Conservation (phyloP, 78 protist genomes). For the Dictyostelium citrinum region DNA sequence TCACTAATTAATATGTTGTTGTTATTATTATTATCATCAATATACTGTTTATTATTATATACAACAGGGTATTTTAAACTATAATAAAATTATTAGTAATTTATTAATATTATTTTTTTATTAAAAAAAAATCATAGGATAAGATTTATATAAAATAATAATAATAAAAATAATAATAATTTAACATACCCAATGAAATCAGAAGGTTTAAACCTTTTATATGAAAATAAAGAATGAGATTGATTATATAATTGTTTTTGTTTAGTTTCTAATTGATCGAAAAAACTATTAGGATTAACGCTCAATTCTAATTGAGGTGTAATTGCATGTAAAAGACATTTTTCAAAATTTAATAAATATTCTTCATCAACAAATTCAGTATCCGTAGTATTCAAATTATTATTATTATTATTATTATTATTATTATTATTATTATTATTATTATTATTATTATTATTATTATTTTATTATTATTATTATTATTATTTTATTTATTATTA, state of each 20-base stretch:
- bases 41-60: neutral
- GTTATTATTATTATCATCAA: neutral
- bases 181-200: neutral
- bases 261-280: neutral
- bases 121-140: too few relatives aligned
- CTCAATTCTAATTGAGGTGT: neutral
- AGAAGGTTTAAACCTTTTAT: neutral
- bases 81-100: neutral
- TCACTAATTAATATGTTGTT: neutral
- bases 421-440: neutral
- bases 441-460: too few relatives aligned
- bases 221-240: neutral
- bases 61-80: neutral
- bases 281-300: neutral
- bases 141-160: too few relatives aligned
- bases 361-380: neutral
- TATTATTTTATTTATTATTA: neutral
- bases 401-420: neutral
- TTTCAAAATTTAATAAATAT: conserved; percentile 2
- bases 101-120: neutral
- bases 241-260: neutral
- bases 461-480: neutral
- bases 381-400: neutral
- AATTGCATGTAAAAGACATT: neutral
- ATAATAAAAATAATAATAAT: neutral